Percentiles rank a stretch among this genome's conserved stretches.
phyloP scores from a whole-genome alignment of 2,329 filamentous ascomycete species.

The Fusarium compactum region DNA sequence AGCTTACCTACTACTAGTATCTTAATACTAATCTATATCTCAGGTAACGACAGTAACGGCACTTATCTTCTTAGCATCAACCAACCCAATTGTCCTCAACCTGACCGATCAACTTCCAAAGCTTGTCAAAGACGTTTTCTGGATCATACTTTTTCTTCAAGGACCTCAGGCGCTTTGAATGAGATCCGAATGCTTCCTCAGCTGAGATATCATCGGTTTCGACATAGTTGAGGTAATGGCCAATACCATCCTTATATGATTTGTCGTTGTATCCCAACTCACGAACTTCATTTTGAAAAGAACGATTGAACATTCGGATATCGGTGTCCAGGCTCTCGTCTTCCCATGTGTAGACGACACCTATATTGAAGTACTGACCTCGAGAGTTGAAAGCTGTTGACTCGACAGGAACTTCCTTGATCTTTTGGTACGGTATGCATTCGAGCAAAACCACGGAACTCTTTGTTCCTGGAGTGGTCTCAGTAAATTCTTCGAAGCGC shows the following conservation, averaged over 20 bases:
- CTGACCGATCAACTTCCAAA: conserved; percentile 39
- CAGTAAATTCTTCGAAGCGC: conserved; percentile 31
- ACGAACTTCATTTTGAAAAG: conserved; percentile 35
- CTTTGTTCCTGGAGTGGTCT: conserved; percentile 22
- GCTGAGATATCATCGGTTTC: conserved; percentile 31
- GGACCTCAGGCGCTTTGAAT: conserved; percentile 31
- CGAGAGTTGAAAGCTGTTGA: conserved; percentile 43
- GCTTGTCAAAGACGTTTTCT: conserved; percentile 40
- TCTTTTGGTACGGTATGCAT: conserved; percentile 33
- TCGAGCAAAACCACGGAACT: conserved; percentile 38
- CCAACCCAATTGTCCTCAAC: conserved; percentile 38
- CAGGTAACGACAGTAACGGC: neutral
- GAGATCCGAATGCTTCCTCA: conserved; percentile 37
- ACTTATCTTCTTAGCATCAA: neutral
- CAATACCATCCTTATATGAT: conserved; percentile 30
- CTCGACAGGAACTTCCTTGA: conserved; percentile 27
- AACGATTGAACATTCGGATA: conserved; percentile 40
- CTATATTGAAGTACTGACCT: conserved; percentile 43
- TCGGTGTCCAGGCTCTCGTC: conserved; percentile 30
- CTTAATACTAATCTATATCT: neutral
- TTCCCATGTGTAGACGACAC: conserved; percentile 34
- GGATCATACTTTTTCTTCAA: conserved; percentile 41
- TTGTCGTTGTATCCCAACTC: conserved; percentile 41
- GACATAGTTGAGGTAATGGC: conserved; percentile 39
- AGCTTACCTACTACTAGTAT: neutral